A percentile compares a stretch with the other conserved stretches of the same genome.
Conservation (phyloP, 2,329 filamentous ascomycete genomes). For the Ceratocystis eucalypticola region DNA sequence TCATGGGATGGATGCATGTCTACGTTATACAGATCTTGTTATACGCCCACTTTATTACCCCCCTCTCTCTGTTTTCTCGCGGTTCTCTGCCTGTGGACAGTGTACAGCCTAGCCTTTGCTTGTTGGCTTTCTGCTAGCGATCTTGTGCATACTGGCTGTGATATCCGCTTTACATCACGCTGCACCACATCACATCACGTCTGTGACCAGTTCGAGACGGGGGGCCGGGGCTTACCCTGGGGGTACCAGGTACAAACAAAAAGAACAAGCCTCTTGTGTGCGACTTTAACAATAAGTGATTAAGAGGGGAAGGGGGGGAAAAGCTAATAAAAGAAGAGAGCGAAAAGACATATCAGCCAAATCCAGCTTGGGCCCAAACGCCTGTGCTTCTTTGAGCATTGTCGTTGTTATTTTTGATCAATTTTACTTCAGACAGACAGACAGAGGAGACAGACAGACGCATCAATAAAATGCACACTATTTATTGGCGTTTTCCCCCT, state of each 20-base stretch:
- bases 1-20: not conserved
- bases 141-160: not conserved
- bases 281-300: not conserved
- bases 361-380: not conserved
- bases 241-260: not conserved
- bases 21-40: not conserved
- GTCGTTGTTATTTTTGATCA: not conserved
- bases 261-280: not conserved
- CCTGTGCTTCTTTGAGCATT: not conserved
- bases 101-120: not conserved
- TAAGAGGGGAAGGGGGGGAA: not conserved
- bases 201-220: not conserved
- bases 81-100: too few species aligned
- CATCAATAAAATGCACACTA: not conserved
- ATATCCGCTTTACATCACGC: not conserved
- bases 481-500: not conserved
- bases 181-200: not conserved
- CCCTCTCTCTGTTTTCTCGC: too few species aligned
- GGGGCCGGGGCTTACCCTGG: not conserved
- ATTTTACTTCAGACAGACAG: not conserved
- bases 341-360: not conserved
- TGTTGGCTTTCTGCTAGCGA: not conserved
- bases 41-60: not conserved
- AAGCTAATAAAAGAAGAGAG: not conserved
- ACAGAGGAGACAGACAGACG: too few species aligned